Conservation (phyloP, 148 eudicot genomes). For the Fagopyrum esculentum region DNA sequence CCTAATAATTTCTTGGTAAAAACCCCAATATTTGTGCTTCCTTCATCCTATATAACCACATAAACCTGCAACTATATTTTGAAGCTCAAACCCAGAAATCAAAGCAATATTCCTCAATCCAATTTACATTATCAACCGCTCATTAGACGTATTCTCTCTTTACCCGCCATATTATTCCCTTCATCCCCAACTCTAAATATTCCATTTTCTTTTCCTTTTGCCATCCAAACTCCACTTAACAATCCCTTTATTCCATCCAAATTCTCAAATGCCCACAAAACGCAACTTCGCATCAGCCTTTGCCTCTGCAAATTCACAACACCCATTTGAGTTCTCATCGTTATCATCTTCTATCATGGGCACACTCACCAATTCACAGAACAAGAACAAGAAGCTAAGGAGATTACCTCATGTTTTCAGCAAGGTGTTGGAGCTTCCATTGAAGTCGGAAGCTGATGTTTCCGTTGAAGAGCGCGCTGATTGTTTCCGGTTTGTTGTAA, state of each 20-base stretch:
- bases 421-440: conserved; percentile 60
- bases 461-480: conserved; percentile 37
- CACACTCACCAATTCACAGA: neutral
- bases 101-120: conserved; percentile 6
- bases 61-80: neutral
- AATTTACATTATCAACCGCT: conserved; percentile 3
- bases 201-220: neutral
- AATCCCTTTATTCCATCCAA: conserved; percentile 11
- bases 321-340: conserved; percentile 5
- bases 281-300: conserved; percentile 18
- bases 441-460: conserved; percentile 57
- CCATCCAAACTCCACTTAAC: neutral
- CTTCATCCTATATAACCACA: conserved; percentile 8
- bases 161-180: neutral
- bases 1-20: neutral
- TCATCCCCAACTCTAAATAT: neutral
- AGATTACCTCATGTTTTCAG: conserved; percentile 63
- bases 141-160: neutral
- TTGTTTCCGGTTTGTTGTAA: conserved; percentile 33
- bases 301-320: neutral
- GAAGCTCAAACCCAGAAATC: neutral
- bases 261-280: conserved; percentile 20
- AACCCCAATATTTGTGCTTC: neutral
- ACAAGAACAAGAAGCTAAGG: conserved; percentile 37
- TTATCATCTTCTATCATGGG: neutral